Evolutionary conservation across 2,329 filamentous ascomycete species (phyloP).

Genomic region (Gremmenia infestans): DNA sequence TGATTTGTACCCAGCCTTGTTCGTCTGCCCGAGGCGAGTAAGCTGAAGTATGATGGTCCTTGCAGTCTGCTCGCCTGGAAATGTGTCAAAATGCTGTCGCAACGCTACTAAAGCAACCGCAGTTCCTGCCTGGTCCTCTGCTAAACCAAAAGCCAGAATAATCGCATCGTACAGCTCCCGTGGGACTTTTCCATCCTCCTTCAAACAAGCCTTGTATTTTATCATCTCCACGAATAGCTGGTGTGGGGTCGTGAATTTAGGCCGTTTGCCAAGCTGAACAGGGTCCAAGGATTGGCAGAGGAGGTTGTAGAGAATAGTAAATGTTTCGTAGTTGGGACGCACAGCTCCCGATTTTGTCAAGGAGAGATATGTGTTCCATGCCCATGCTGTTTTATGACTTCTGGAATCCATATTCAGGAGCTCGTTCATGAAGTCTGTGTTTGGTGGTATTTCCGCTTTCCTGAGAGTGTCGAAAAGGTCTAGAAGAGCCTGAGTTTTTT

Average conservation of each 20-base stretch:
- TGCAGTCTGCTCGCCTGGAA: constrained; percentile 42
- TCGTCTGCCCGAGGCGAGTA: constrained; percentile 35
- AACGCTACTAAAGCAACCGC: constrained; percentile 45
- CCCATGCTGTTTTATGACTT: constrained; percentile 16
- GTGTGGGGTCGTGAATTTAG: constrained; percentile 12
- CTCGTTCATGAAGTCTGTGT: constrained; percentile 76
- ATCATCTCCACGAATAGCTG: constrained; percentile 44
- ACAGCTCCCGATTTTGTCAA: constrained; percentile 17
- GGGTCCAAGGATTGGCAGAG: constrained; percentile 18
- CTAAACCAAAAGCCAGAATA: constrained; percentile 45
- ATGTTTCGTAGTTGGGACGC: constrained; percentile 28
- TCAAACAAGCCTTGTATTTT: constrained; percentile 35
- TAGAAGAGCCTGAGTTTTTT: constrained; percentile 52
- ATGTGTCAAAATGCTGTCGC: constrained; percentile 38
- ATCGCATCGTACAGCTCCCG: constrained; percentile 47
- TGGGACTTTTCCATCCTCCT: constrained; percentile 36
- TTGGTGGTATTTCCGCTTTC: constrained; percentile 59
- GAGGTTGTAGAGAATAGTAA: constrained; percentile 26
- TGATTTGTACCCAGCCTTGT: constrained; percentile 26
- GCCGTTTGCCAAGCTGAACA: background rate
- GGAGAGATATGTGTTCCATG: constrained; percentile 23
- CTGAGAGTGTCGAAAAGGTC: constrained; percentile 58
- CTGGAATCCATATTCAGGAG: constrained; percentile 48
- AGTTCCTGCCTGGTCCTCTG: constrained; percentile 43
- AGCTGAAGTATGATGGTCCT: constrained; percentile 45